Base-by-base conservation (phyloP, 345 rosid species). In the Cochlearia excelsa region DNA sequence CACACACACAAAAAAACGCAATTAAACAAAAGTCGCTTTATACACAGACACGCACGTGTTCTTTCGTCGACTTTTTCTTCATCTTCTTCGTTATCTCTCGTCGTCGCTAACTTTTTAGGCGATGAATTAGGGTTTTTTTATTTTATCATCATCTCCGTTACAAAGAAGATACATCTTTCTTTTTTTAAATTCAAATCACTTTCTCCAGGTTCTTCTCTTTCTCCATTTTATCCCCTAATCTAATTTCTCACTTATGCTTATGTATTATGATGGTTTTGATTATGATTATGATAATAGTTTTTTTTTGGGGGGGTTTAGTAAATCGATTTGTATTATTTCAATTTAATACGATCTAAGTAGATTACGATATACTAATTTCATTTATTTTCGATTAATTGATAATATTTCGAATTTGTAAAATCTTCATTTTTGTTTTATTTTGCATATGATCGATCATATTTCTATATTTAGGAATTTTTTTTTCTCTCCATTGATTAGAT, bases 21-120 rank as follows among this genome's bases (percentile, higher is more conserved):
- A 69, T n/a, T 44, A 55, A 35, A 6, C 65, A 57, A 70, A 70
- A 64, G 75, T 71, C 75, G 70, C 70, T 71, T 65, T 71, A 57
- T 28, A 39, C 29, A 61, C 70, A 16, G 23, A 16, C 23, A 16
- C 23, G 23, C 23, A 71, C 70, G 70, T 71, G 70, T 65, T 59
- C 70, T 53, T 59, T 58, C 70, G 59, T 71, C 66, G 70, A 65
- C 75, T 71, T 65, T 65, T 57, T 42, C 63, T 30, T 0, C 68
- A 44, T 39, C 67, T 38, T 39, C 43, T 7, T n/a, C 60, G 6
- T 48, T 61, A 2, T 49, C 66, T 7, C 38, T 42, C 40, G 7
- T 30, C 59, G 31, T 50, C 51, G 57, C 62, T 7, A 7, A n/a
- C 3, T 2, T 55, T 69, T 39, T 55, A 29, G 7, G 48, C n/a